phyloP scores from a whole-genome alignment of 768 basidiomycete genomes.

The Dendrothele bispora region DNA sequence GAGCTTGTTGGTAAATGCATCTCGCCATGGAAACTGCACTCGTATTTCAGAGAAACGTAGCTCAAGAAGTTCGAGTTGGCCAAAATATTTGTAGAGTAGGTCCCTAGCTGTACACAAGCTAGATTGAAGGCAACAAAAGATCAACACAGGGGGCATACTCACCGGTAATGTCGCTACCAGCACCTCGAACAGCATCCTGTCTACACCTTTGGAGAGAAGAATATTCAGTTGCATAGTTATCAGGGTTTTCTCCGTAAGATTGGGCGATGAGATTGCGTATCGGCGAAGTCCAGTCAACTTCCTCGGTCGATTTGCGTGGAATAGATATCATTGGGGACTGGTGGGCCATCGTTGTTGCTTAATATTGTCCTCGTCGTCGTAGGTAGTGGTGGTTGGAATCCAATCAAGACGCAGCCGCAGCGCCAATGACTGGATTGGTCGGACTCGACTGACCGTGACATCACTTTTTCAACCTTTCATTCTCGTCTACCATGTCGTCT shows the following conservation, averaged over 20 bases:
- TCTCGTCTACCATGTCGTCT: conserved; percentile 42
- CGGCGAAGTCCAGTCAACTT: conserved; percentile 94
- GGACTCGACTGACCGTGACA: background rate
- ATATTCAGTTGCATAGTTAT: conserved; percentile 84
- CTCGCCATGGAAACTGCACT: conserved; percentile 95
- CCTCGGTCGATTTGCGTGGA: conserved; percentile 92
- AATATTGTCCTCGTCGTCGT: no score
- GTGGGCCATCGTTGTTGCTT: conserved; percentile 63
- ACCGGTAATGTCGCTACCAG: conserved; percentile 96
- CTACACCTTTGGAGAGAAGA: conserved; percentile 84
- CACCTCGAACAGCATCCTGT: conserved; percentile 94
- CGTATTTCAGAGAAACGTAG: conserved; percentile 95
- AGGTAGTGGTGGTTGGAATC: background rate
- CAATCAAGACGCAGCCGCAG: background rate
- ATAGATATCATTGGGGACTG: conserved; percentile 91
- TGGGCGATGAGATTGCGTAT: conserved; percentile 85
- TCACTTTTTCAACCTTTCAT: conserved; percentile 4
- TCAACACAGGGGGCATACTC: conserved; percentile 17
- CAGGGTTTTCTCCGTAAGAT: conserved; percentile 92
- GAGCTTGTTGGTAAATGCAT: conserved; percentile 93
- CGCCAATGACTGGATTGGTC: background rate
- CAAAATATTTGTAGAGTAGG: conserved; percentile 98
- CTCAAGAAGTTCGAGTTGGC: conserved; percentile 95
- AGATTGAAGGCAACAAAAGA: conserved; percentile 1
- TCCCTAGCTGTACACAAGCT: conserved; percentile 63